Evolutionary conservation across 306 rosid species (phyloP), one percentile per base, ranked within the genome.

Genomic region (Cicer cuneatum): DNA sequence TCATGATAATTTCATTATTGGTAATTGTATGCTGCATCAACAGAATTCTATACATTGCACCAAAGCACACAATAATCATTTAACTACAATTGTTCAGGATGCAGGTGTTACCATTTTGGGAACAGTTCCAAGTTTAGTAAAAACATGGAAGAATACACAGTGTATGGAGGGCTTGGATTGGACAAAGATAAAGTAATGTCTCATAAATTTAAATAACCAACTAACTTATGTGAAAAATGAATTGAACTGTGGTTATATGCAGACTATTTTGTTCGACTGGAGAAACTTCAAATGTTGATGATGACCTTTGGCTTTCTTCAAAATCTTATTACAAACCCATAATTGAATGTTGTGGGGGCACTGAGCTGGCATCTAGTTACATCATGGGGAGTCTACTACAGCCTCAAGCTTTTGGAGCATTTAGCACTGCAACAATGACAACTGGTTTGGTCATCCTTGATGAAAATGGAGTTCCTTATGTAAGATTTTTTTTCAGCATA

Each of bases 261-360:
- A 94, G 98, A 81, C 37, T 63, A 56, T 91, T 91, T 62, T 69
- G 83, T 71, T 84, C 96, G 6, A 87, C 96, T 4, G 98, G 97
- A 19, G 98, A 94, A 85, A 78, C 89, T 9, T 94, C 98, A 47
- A 91, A 87, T 64, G 86, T 90, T 8, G 96, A 91, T 58, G 97
- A 94, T 76, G 98, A 94, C 81, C 96, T 91, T 41, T 94, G 95
- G 97, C 98, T 94, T 51, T 89, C 98, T 62, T 94, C 97, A 29
- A 90, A 84, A 62, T 85, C 96, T 53, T 85, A 86, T 66, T 94
- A 91, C 80, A 87, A 72, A 9, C 96, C 97, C 33, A 15, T 91
- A 42, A 45, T 86, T 15, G 97, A 94, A 86, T 83, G 85, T 40
- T 90, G 97, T 70, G 97, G 97, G 21, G 98, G 98, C 56, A 88